These are phyloP conservation scores for Taphrina betulina DNA, from an alignment of 1,139 yeast species.

Conservation along the genomic window DNA sequence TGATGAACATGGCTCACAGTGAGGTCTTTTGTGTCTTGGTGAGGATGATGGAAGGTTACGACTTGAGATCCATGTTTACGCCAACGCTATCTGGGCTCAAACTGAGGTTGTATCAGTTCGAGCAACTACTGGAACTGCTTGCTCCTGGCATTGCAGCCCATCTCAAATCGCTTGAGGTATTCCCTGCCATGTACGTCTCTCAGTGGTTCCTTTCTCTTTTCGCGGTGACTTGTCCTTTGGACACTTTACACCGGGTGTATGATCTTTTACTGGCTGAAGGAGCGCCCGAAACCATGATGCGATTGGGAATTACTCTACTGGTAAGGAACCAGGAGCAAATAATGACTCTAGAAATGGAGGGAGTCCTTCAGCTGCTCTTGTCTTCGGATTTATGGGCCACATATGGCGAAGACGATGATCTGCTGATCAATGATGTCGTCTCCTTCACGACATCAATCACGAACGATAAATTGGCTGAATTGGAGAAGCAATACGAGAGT, in stretches of 20 bases:
- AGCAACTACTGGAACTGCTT: conserved; percentile 48
- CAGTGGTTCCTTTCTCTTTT: conserved; percentile 71
- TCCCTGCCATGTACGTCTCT: conserved; percentile 44
- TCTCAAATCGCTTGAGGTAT: conserved; percentile 46
- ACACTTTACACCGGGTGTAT: conserved; percentile 55
- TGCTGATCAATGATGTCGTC: conserved; percentile 50
- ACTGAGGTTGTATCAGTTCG: conserved; percentile 57
- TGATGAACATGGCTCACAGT: conserved; percentile 54
- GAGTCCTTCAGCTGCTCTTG: conserved; percentile 59
- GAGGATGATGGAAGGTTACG: conserved; percentile 62
- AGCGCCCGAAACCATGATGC: conserved; percentile 61
- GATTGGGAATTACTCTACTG: conserved; percentile 59
- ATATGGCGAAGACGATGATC: conserved; percentile 50
- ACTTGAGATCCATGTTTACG: conserved; percentile 59
- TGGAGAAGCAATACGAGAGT: conserved; percentile 41
- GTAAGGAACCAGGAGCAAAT: conserved; percentile 55
- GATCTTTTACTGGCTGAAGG: conserved; percentile 62
- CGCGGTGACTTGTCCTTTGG: conserved; percentile 61
- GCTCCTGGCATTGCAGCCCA: conserved; percentile 53
- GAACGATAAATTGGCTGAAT: conserved; percentile 37
- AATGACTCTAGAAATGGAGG: conserved; percentile 57
- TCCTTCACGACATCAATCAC: conserved; percentile 4
- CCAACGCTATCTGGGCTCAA: conserved; percentile 59
- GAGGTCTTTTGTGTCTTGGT: conserved; percentile 58
- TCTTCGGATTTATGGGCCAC: conserved; percentile 55